These are phyloP conservation scores for Boletus rubescentipes DNA, from an alignment of 768 basidiomycete species.

Conservation along the genomic window DNA sequence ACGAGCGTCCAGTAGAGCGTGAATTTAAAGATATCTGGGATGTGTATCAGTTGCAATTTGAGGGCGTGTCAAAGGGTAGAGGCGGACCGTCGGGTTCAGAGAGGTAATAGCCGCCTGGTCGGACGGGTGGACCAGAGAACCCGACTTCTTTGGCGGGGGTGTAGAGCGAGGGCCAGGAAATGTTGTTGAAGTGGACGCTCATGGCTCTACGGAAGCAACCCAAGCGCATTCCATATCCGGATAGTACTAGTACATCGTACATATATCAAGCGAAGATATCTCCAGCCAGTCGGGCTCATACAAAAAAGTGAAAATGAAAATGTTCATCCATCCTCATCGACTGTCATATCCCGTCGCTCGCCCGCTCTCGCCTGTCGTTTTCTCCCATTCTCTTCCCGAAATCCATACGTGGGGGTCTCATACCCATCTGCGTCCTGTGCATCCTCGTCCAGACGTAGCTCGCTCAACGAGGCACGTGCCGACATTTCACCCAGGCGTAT, in stretches of 20 bases:
- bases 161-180: conserved; percentile 40
- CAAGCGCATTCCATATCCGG: neutral
- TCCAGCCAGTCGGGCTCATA: neutral
- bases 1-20: conserved; percentile 50
- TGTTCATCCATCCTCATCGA: conserved; percentile 16
- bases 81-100: conserved; percentile 31
- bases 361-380: conserved; percentile 1
- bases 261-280: neutral
- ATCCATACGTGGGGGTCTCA: conserved; percentile 23
- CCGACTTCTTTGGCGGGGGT: conserved; percentile 36
- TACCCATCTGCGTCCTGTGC: conserved; percentile 9
- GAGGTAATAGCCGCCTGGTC: conserved; percentile 37
- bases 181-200: conserved; percentile 17
- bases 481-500: conserved; percentile 29
- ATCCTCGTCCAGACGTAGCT: conserved; percentile 28
- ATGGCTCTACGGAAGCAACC: neutral
- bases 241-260: neutral
- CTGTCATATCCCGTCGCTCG: conserved; percentile 16
- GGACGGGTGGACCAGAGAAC: conserved; percentile 24
- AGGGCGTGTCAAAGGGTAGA: no score
- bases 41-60: neutral
- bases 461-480: conserved; percentile 31
- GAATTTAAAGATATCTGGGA: conserved; percentile 43
- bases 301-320: neutral
- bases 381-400: conserved; percentile 8